Base-by-base conservation (phyloP, 768 basidiomycete species). In the Paxillus ammoniavirescens region DNA sequence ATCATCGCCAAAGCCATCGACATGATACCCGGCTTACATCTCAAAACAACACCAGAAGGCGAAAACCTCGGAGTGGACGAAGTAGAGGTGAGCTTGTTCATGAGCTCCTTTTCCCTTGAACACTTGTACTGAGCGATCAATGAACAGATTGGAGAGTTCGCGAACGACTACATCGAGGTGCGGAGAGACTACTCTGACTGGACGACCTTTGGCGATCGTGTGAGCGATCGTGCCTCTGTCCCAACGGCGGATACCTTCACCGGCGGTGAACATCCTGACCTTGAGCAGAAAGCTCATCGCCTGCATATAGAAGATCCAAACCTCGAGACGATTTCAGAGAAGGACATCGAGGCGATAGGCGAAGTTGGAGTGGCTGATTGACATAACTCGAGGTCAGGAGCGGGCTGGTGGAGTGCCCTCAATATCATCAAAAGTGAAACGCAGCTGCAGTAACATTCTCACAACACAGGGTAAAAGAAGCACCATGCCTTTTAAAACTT, bases 51-150 rank as follows among this genome's bases (percentile, higher is more conserved):
- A 1, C 73, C 76, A 4, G 79, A 82, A 62, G 82, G 78, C 14
- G 86, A 88, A 64, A 71, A 66, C 49, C 71, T 83, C 28, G 87
- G 86, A 31, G 81, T 87, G 76, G 86, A 88, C 57, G 86, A 87
- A 62, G 77, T 82, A 26, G 84, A 91, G 78, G 86, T 87, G 58
- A 52, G 79, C 52, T 9, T 2, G 10, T 30, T 31, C 4, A 18
- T 48, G 44, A 1, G 26, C 35, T 44, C 23, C 37, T 33, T 13
- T 8, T 17, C 26, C 31, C 31, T 41, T 31, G 17, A 14, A 17
- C 28, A 15, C 15, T 12, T 42, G 36, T 36, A 3, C 9, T 50
- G 43, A 28, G 5, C n/a, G 26, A 30, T 42, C 2, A 42, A 55
- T 50, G 15, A 15, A 33, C 49, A 86, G 82, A 83, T 85, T 37